These are phyloP conservation scores for Spergularia marina DNA, from an alignment of 148 eudicot genomes.

Conservation along the genomic window DNA sequence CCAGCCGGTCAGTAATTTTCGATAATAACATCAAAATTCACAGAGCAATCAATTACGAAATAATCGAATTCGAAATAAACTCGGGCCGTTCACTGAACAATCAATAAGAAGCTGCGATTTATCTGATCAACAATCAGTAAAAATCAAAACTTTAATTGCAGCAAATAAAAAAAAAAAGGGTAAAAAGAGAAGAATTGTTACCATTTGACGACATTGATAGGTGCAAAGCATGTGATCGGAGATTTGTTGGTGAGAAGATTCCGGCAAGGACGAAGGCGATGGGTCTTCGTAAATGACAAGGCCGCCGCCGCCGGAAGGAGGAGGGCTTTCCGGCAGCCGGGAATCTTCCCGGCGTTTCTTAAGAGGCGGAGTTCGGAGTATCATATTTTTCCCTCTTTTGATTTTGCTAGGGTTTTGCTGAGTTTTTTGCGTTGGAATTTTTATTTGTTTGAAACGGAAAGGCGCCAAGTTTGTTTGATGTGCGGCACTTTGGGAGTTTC, in stretches of 20 bases:
- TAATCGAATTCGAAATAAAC: too few relatives aligned
- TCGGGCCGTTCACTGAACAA: too few relatives aligned
- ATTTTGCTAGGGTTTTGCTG: background rate
- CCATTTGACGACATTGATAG: constrained; percentile 97
- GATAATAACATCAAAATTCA: too few relatives aligned
- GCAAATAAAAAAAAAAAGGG: background rate
- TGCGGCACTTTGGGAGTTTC: too few relatives aligned
- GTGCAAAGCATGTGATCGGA: constrained; percentile 90
- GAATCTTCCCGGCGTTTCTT: constrained; percentile 58
- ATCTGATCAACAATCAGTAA: background rate
- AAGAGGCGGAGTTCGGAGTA: constrained; percentile 69
- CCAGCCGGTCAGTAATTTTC: too few relatives aligned
- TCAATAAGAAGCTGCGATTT: background rate
- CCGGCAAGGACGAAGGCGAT: constrained; percentile 27
- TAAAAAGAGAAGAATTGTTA: constrained; percentile 23
- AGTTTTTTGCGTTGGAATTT: too few relatives aligned
- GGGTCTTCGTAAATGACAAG: constrained; percentile 78
- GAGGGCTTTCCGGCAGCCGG: constrained; percentile 44
- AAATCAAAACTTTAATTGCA: background rate
- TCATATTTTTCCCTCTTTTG: constrained; percentile 36
- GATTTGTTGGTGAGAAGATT: constrained; percentile 40
- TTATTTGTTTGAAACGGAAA: background rate
- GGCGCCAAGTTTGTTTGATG: too few relatives aligned
- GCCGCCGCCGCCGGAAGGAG: constrained; percentile 37
- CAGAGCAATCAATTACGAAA: too few relatives aligned